Conservation (phyloP, 2,329 filamentous ascomycete genomes). For the Colletotrichum acutatum region DNA sequence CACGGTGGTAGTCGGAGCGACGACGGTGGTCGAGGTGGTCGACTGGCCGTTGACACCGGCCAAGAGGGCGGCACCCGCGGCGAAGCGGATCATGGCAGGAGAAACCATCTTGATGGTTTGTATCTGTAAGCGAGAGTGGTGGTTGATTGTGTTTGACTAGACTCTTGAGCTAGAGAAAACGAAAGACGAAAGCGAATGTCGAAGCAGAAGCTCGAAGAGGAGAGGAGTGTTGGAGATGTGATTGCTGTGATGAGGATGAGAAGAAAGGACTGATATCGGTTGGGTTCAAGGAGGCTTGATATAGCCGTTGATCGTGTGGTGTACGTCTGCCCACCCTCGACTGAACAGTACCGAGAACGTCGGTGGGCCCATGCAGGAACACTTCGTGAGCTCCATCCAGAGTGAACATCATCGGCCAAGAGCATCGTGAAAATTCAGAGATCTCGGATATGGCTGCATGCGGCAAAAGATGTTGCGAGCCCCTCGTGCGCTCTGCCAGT, state of each 20-base stretch:
- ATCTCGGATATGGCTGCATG: neutral
- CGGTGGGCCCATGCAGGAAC: too few relatives aligned
- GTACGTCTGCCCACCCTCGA: neutral
- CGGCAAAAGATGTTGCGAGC: neutral
- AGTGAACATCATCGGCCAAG: neutral
- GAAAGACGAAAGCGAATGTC: neutral
- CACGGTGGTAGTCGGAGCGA: neutral
- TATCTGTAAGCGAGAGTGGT: neutral
- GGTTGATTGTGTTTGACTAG: too few relatives aligned
- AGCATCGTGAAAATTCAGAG: neutral
- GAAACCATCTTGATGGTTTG: constrained; percentile 11
- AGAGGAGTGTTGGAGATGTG: neutral
- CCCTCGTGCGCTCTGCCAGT: neutral
- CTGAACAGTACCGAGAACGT: neutral
- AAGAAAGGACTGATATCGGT: neutral
- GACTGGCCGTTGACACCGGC: constrained; percentile 27
- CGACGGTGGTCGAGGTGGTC: neutral
- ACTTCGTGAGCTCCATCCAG: neutral
- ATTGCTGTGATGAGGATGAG: neutral
- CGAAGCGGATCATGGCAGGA: constrained; percentile 4
- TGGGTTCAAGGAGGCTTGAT: neutral
- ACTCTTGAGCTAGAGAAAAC: neutral
- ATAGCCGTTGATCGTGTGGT: neutral
- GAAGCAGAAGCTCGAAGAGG: neutral
- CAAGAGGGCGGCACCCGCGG: constrained; percentile 18